Conservation (phyloP, 1,139 yeast species). For the Candida sojae region DNA sequence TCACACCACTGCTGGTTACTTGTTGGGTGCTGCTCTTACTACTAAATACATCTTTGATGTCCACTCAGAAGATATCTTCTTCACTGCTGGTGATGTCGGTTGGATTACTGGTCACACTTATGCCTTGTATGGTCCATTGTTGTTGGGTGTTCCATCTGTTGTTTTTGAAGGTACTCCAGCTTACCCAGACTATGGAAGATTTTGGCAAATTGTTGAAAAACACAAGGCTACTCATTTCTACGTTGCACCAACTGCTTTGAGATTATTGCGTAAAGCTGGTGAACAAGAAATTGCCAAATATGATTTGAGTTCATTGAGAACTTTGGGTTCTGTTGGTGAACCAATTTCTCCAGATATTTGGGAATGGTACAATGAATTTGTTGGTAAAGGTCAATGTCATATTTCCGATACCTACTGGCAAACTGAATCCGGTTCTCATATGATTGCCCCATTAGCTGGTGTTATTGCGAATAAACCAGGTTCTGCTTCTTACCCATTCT, state of each 20-base stretch:
- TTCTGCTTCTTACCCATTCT: constrained; percentile 76
- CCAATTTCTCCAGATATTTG: constrained; percentile 92
- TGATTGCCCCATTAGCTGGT: constrained; percentile 72
- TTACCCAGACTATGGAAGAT: constrained; percentile 75
- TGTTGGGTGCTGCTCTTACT: constrained; percentile 68
- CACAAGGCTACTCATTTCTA: constrained; percentile 81
- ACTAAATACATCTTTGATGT: constrained; percentile 78
- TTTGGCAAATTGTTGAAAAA: constrained; percentile 80
- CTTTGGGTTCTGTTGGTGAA: constrained; percentile 86
- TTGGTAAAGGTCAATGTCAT: constrained; percentile 75
- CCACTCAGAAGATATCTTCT: constrained; percentile 68
- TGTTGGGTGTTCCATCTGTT: constrained; percentile 77
- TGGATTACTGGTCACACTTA: constrained; percentile 91
- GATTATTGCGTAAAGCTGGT: constrained; percentile 84
- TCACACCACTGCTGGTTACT: constrained; percentile 79
- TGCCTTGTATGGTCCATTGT: constrained; percentile 78
- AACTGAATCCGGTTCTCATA: constrained; percentile 78
- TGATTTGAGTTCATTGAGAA: constrained; percentile 67
- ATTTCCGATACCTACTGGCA: constrained; percentile 85
- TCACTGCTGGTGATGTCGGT: constrained; percentile 88
- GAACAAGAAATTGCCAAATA: constrained; percentile 62
- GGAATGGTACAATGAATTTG: constrained; percentile 85
- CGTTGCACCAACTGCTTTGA: constrained; percentile 88
- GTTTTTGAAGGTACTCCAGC: constrained; percentile 89
- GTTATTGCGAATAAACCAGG: constrained; percentile 79